phyloP scores from a whole-genome alignment of 306 rosid species.

The Potentilla sterilis region DNA sequence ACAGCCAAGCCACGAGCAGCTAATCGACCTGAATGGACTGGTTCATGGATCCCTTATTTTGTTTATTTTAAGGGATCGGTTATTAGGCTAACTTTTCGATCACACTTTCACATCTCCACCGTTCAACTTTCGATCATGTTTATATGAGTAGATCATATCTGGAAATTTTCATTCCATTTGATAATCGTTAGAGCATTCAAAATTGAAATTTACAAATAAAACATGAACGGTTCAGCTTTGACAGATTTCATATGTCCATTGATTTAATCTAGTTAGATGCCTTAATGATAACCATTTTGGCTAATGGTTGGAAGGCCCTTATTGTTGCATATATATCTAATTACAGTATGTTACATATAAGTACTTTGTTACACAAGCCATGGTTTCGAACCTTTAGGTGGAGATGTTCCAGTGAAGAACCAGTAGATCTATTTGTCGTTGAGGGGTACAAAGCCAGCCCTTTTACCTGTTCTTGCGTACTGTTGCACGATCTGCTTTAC shows the following conservation, averaged over 20 bases:
- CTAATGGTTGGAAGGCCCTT: not conserved
- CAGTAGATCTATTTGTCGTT: constrained; percentile 25
- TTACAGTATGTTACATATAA: not conserved
- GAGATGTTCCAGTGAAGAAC: constrained; percentile 10
- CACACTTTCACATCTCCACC: too few relatives aligned
- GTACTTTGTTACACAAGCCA: not conserved
- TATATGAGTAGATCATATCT: too few relatives aligned
- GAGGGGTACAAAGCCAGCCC: constrained; percentile 30
- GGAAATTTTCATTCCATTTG: too few relatives aligned
- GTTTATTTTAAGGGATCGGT: too few relatives aligned
- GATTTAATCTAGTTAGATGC: too few relatives aligned
- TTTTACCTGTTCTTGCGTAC: constrained; percentile 9
- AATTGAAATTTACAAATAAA: too few relatives aligned
- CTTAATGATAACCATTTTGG: not conserved
- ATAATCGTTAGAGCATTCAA: too few relatives aligned
- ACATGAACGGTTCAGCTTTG: too few relatives aligned
- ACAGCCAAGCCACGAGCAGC: constrained; percentile 28
- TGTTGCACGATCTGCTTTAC: constrained; percentile 2
- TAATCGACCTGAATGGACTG: constrained; percentile 23
- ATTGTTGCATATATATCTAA: not conserved
- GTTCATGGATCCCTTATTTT: too few relatives aligned
- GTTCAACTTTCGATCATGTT: too few relatives aligned
- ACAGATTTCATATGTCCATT: too few relatives aligned
- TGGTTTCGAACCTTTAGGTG: not conserved
- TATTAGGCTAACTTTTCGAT: too few relatives aligned